Conservation (phyloP, 345 rosid species). For the Syzygium jambos region DNA sequence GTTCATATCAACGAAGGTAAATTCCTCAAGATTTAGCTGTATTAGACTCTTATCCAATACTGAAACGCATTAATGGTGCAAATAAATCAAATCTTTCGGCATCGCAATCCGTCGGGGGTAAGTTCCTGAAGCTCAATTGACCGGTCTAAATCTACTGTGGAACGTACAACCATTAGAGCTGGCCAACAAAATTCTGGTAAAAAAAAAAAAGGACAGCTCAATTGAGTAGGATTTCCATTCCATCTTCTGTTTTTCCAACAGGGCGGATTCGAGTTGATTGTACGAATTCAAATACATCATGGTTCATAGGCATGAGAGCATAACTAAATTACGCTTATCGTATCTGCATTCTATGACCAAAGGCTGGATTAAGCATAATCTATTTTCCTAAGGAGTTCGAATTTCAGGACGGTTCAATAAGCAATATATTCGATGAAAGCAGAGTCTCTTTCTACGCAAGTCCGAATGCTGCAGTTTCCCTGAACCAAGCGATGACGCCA, state of each 20-base stretch:
- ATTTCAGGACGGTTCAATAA: not conserved
- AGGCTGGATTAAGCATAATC: not conserved
- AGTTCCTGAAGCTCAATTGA: not conserved
- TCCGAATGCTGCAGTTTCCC: not conserved
- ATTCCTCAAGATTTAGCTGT: not conserved
- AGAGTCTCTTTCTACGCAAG: not conserved
- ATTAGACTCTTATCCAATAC: not conserved
- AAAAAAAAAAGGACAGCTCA: not conserved
- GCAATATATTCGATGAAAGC: not conserved
- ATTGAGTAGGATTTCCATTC: not conserved
- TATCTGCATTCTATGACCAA: not conserved
- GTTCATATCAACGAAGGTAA: not conserved
- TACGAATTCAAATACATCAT: not conserved
- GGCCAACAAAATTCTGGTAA: not conserved
- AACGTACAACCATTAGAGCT: not conserved
- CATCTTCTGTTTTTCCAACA: not conserved
- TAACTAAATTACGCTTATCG: not conserved
- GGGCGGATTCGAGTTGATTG: not conserved
- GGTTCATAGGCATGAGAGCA: not conserved
- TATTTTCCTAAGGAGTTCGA: not conserved
- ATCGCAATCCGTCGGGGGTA: not conserved
- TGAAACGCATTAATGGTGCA: not conserved
- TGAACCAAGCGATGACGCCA: not conserved
- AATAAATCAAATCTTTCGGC: not conserved
- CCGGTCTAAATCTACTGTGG: not conserved